Conservation (phyloP, 2,329 filamentous ascomycete species). For the Incumbomyces delicatus region DNA sequence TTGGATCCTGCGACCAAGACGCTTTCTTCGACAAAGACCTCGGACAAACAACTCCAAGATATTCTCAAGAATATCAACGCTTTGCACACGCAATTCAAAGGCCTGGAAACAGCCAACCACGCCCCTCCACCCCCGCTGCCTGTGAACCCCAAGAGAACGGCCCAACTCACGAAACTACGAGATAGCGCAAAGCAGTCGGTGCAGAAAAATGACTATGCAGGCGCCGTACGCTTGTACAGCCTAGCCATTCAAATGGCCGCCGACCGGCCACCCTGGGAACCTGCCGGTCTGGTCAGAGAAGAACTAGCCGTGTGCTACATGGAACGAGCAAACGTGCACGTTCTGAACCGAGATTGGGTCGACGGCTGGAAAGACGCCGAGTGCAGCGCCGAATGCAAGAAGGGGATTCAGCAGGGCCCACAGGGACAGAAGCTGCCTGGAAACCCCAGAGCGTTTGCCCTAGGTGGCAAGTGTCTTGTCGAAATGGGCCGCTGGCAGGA, state of each 20-base stretch:
- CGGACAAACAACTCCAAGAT: constrained; percentile 42
- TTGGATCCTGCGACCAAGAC: constrained; percentile 76
- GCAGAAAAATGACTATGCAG: constrained; percentile 63
- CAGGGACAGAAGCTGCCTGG: constrained; percentile 40
- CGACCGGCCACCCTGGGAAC: constrained; percentile 77
- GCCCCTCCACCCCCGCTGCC: constrained; percentile 80
- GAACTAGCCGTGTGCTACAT: constrained; percentile 71
- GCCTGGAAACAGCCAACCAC: constrained; percentile 50
- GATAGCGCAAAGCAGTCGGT: constrained; percentile 76
- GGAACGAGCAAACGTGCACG: constrained; percentile 84
- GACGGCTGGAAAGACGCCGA: constrained; percentile 83
- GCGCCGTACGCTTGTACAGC: constrained; percentile 72
- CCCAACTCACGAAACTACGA: constrained; percentile 80
- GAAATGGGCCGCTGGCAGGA: constrained; percentile 88
- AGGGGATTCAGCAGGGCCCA: constrained; percentile 15
- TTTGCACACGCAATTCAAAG: constrained; percentile 65
- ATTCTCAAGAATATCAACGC: constrained; percentile 67
- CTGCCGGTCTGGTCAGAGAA: constrained; percentile 69
- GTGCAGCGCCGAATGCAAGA: constrained; percentile 75
- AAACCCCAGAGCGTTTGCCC: constrained; percentile 93
- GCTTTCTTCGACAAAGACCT: constrained; percentile 45
- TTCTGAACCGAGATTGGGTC: constrained; percentile 71
- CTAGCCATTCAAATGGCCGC: constrained; percentile 87
- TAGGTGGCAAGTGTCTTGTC: constrained; percentile 69
- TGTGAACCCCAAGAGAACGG: constrained; percentile 83